Evolutionary conservation across 768 basidiomycete species (phyloP).

Genomic region (Auricularia cornea): DNA sequence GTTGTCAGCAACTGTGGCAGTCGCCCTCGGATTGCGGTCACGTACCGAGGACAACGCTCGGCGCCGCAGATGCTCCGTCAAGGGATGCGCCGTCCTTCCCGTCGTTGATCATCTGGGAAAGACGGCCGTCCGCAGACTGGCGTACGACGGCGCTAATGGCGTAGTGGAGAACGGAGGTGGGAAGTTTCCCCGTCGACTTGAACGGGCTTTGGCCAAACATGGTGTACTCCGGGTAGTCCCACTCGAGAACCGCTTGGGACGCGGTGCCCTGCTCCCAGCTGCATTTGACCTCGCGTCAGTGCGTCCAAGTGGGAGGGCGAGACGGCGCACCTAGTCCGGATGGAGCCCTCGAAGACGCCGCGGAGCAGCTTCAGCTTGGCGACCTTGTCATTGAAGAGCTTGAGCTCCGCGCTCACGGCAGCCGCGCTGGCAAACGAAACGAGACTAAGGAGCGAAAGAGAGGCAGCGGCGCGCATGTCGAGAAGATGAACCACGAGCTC

Average conservation of each 20-base stretch:
- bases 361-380: not conserved
- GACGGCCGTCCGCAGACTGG: constrained; percentile 20
- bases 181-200: constrained; percentile 10
- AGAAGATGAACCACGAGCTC: not conserved
- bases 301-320: not conserved
- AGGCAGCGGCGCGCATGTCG: not conserved
- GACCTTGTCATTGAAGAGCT: not conserved
- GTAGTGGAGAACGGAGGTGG: constrained; percentile 16
- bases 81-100: constrained; percentile 20
- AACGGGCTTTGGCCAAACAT: constrained; percentile 18
- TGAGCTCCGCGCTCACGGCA: not conserved
- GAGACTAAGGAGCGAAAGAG: not conserved
- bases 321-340: constrained; percentile 18
- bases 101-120: constrained; percentile 20
- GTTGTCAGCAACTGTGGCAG: not conserved
- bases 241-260: constrained; percentile 16
- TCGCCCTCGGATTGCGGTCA: not conserved
- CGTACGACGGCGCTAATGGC: constrained; percentile 20
- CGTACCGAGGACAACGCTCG: constrained; percentile 17
- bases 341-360: constrained; percentile 8
- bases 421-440: not conserved
- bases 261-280: constrained; percentile 27
- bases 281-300: too few species aligned
- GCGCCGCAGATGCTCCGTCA: constrained; percentile 21
- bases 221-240: constrained; percentile 19